Evolutionary conservation across 2,329 filamentous ascomycete species (phyloP).

Genomic region (Metarhizium robertsii): DNA sequence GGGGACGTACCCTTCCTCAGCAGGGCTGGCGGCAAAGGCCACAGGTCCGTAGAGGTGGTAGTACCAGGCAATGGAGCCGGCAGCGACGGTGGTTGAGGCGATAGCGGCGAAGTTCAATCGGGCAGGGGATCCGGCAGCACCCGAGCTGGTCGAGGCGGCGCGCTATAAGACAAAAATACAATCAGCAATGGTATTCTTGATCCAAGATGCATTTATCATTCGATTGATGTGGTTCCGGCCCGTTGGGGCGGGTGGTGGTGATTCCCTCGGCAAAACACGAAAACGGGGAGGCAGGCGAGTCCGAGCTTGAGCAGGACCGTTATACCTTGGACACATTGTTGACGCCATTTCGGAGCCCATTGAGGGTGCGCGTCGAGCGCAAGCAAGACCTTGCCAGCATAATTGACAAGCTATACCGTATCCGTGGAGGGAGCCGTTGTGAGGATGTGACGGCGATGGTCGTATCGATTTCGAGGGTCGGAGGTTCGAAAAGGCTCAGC

Average conservation of each 20-base stretch:
- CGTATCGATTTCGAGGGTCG: constrained; percentile 26
- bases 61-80: constrained; percentile 93
- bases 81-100: constrained; percentile 76
- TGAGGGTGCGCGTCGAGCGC: constrained; percentile 80
- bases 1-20: constrained; percentile 89
- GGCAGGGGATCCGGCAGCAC: constrained; percentile 64
- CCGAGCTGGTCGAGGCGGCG: constrained; percentile 64
- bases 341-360: constrained; percentile 65
- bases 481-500: constrained; percentile 28
- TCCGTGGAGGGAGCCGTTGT: constrained; percentile 27
- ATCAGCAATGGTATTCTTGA: constrained; percentile 27
- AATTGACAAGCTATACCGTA: constrained; percentile 40
- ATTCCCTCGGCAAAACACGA: constrained; percentile 19
- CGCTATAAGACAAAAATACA: constrained; percentile 34
- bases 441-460: constrained; percentile 25
- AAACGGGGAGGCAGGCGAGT: neutral
- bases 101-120: constrained; percentile 79
- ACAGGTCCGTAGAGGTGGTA: constrained; percentile 90
- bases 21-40: constrained; percentile 80
- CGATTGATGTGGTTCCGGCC: constrained; percentile 19
- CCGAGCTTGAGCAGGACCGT: constrained; percentile 18
- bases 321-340: constrained; percentile 66
- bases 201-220: constrained; percentile 12
- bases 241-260: constrained; percentile 14
- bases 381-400: constrained; percentile 93